phyloP scores from a whole-genome alignment of 2,329 filamentous ascomycete species.

The Talaromyces amestolkiae region DNA sequence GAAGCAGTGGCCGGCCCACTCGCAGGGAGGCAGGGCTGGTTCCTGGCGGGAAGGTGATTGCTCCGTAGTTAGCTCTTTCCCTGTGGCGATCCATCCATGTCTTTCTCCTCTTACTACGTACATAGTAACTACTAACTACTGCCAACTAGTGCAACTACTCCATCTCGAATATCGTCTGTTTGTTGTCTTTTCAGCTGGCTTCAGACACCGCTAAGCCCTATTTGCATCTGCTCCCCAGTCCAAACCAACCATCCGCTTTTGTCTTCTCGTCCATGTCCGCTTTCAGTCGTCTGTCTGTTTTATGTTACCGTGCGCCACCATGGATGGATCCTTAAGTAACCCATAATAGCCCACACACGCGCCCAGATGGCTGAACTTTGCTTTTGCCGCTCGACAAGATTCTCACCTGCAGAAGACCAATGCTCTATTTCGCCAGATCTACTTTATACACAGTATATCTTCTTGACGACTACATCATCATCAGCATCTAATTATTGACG shows the following conservation, averaged over 20 bases:
- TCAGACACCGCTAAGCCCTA: constrained; percentile 7
- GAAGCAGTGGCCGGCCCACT: background rate
- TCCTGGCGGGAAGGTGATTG: constrained; percentile 13
- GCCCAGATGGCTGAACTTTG: constrained; percentile 4
- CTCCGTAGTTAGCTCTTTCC: constrained; percentile 1
- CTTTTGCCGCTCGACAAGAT: background rate
- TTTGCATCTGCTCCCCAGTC: background rate
- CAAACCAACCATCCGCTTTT: constrained; percentile 1
- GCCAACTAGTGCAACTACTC: background rate
- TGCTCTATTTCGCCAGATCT: background rate
- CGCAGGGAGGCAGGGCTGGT: constrained; percentile 10
- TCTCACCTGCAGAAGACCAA: background rate
- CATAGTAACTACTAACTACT: too few species aligned
- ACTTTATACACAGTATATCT: background rate
- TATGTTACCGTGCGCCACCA: constrained; percentile 11
- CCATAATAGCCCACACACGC: background rate
- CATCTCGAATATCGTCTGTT: background rate
- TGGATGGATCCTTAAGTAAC: constrained; percentile 6
- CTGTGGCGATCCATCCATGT: constrained; percentile 8
- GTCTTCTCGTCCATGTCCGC: constrained; percentile 4
- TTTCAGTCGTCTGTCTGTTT: constrained; percentile 7
- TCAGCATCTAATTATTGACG: background rate
- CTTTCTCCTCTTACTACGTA: background rate
- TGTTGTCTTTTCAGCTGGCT: constrained; percentile 15
- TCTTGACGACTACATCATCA: background rate